These are phyloP conservation scores for Dinochytrium kinnereticum DNA, from an alignment of 371 early-diverging fungal species.

Conservation along the genomic window DNA sequence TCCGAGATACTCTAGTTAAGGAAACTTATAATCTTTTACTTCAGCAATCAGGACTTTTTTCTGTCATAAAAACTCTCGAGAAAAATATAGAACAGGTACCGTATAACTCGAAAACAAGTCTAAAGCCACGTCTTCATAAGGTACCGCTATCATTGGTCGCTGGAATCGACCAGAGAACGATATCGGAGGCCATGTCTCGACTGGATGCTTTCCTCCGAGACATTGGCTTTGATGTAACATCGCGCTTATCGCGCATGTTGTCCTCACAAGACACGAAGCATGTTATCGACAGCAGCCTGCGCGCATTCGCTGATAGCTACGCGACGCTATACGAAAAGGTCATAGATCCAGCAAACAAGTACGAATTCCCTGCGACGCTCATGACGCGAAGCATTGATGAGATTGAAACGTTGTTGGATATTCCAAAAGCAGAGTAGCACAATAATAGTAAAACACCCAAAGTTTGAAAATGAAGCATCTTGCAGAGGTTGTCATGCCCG, in stretches of 20 bases:
- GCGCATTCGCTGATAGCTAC: constrained; percentile 69
- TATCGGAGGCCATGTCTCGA: constrained; percentile 61
- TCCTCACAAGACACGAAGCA: constrained; percentile 44
- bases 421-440: neutral
- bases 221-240: constrained; percentile 57
- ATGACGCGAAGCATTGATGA: constrained; percentile 74
- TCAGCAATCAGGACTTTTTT: constrained; percentile 55
- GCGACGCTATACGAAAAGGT: constrained; percentile 62
- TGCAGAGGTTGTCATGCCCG: neutral
- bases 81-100: constrained; percentile 50
- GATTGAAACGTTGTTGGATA: constrained; percentile 56
- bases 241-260: constrained; percentile 55
- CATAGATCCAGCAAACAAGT: constrained; percentile 67
- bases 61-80: constrained; percentile 47
- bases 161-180: constrained; percentile 60
- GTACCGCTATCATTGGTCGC: constrained; percentile 65
- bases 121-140: constrained; percentile 49
- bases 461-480: neutral
- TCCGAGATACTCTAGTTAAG: constrained; percentile 56
- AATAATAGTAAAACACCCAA: neutral
- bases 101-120: no score
- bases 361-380: constrained; percentile 68
- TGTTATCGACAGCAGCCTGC: constrained; percentile 37
- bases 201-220: constrained; percentile 71
- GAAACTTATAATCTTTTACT: constrained; percentile 56